Base-by-base conservation (phyloP, 176 grass and related monocot genomes). In the Avena atlantica region DNA sequence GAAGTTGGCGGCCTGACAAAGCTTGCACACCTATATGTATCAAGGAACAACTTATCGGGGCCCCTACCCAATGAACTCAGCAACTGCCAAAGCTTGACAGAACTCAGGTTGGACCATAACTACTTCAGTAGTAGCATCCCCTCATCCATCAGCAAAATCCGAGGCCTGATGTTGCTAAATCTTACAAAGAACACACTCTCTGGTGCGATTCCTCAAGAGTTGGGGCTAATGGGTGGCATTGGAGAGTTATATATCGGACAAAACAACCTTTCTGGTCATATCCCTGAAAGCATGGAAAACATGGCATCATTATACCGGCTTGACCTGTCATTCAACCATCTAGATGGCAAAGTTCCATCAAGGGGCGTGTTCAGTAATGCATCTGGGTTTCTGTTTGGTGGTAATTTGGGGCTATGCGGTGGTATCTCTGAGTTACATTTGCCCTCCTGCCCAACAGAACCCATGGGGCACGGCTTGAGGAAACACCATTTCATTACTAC, bases 271-370 rank as follows among this genome's bases (percentile, higher is more conserved):
- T 92, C 85, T 44, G 93, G 90, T 7, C 24, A 47, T 8, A 88
- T 92, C 21, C 93, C 93, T 0, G 37, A 60, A 4, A 80, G 85
- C 11, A 36, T 95, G 1, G 17, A 68, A 64, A 53, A 19, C 4
- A 50, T 90, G 37, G 17, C 12, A 17, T 76, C 59, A 37, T 78
- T 95, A 66, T 8, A 80, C 17, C 50, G 40, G 19, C 53, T 95
- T 31, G 86, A 95, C n/a, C n/a, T 74, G 1, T 92, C 93, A 9
- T 92, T 84, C 83, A 92, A 95, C 42, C 61, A 72, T 87, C 45
- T 95, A 12, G 47, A 48, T 27, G 93, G 93, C 2, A 76, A 87
- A 52, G 40, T 92, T 55, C 90, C 93, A 14, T 52, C 23, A 9
- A 19, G 27, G 20, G 88, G 88, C 9, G 27, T 91, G 12, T 95